phyloP scores from a whole-genome alignment of 768 basidiomycete genomes.

The Macrocybe gigantea region DNA sequence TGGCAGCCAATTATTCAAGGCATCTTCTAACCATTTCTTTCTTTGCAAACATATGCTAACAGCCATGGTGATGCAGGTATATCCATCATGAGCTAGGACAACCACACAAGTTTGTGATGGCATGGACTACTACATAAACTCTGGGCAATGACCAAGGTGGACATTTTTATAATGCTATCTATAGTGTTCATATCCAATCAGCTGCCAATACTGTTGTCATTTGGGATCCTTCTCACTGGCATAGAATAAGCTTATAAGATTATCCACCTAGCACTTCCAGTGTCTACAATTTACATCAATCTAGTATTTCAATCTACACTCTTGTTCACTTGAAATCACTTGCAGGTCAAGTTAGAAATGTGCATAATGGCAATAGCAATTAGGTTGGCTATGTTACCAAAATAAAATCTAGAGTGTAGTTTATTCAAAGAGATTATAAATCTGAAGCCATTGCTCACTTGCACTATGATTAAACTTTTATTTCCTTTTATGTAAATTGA shows the following conservation, averaged over 20 bases:
- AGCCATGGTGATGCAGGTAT: too few species aligned
- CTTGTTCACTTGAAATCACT: too few species aligned
- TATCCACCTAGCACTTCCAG: neutral
- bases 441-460: too few species aligned
- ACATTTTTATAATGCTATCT: neutral
- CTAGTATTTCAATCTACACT: too few species aligned
- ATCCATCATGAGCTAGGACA: too few species aligned
- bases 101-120: too few species aligned
- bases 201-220: neutral
- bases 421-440: too few species aligned
- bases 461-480: too few species aligned
- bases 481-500: neutral
- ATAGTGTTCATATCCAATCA: neutral
- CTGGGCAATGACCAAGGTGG: neutral
- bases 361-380: too few species aligned
- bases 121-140: neutral
- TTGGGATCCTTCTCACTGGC: neutral
- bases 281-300: conserved; percentile 3
- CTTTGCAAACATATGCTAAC: neutral
- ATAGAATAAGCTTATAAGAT: neutral
- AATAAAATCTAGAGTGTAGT: too few species aligned
- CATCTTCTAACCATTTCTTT: neutral
- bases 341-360: too few species aligned
- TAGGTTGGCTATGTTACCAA: too few species aligned
- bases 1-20: conserved; percentile 1